Evolutionary conservation across 2,329 filamentous ascomycete species (phyloP), one percentile per base, ranked within the genome.

Genomic region (Microdochium bolleyi): DNA sequence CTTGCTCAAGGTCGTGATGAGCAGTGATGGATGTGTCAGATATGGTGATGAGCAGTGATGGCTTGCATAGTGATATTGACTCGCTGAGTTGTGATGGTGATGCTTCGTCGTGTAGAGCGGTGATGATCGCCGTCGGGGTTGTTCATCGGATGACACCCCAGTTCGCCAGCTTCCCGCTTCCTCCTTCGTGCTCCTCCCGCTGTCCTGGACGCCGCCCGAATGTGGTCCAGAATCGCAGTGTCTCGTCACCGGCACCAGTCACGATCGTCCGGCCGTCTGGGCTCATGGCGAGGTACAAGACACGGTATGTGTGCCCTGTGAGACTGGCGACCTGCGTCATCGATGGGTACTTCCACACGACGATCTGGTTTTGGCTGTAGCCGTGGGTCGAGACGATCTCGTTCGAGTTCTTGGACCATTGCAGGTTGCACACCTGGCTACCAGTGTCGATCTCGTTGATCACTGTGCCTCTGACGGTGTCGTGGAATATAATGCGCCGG

Each of bases 321-420:
- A 99, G 76, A 60, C 89, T 95, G 41, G 90, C 92, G 9, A 99
- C 91, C 67, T 97, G 94, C 49, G 90, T 90, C 94, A 99, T 97
- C 60, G 87, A 92, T 1, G 94, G 94, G 65, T 99, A 99, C 66
- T 99, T 99, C 94, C 94, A 99, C 52, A 99, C 90, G 37, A 97
- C 92, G 62, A 99, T 96, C 69, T 97, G 94, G 67, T 99, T 96
- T 66, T 99, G 94, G 60, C 87, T 92, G 73, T 96, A 99, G 7
- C 94, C 94, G 65, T 99, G 94, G 1, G 94, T 99, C 50, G 88
- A 92, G 52, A 99, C 92, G 54, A 99, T 91, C 70, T 99, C 94
- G 67, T 96, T 96, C 8, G 90, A 96, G 69, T 96, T 96, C 65
- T 95, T 95, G 19, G 88, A 94, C 92, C 95, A 99, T 3, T 92